Percentiles rank a stretch among this genome's conserved stretches.
Conservation (phyloP, 2,329 filamentous ascomycete species). For the Basipetospora chlamydospora region DNA sequence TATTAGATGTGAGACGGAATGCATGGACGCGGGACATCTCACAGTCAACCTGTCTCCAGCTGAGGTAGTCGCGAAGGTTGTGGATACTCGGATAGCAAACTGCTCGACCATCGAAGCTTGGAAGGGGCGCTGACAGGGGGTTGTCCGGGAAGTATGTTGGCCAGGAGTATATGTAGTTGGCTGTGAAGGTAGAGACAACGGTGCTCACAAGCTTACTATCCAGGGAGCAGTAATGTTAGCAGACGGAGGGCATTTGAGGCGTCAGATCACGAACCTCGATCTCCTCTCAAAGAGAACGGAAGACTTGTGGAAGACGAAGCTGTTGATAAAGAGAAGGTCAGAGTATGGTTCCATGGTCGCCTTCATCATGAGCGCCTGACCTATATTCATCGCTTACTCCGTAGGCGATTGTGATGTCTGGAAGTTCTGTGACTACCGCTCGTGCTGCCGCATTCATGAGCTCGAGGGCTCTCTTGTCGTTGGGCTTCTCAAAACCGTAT, state of each 20-base stretch:
- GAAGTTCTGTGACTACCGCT: conserved; percentile 67
- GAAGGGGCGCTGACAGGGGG: conserved; percentile 57
- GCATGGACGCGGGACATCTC: conserved; percentile 8
- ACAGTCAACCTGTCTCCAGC: conserved; percentile 96
- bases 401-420: conserved; percentile 78
- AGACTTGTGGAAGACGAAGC: conserved; percentile 78
- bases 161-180: conserved; percentile 80
- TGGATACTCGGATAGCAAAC: conserved; percentile 74
- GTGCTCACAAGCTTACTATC: conserved; percentile 78
- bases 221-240: no score
- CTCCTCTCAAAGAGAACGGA: conserved; percentile 75
- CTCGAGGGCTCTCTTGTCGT: conserved; percentile 72
- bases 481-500: conserved; percentile 82
- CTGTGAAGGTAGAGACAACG: conserved; percentile 83
- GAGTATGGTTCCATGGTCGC: no score
- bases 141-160: conserved; percentile 56
- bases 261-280: conserved; percentile 41
- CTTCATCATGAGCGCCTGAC: conserved; percentile 20
- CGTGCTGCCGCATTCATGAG: conserved; percentile 92
- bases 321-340: conserved; percentile 17
- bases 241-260: no score
- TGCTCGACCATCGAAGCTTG: conserved; percentile 84
- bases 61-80: conserved; percentile 87
- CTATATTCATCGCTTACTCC: conserved; percentile 92
- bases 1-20: background rate